These are phyloP conservation scores for Globisporangium camurandrum DNA, from an alignment of 352 stramenopile genomes.

Conservation along the genomic window DNA sequence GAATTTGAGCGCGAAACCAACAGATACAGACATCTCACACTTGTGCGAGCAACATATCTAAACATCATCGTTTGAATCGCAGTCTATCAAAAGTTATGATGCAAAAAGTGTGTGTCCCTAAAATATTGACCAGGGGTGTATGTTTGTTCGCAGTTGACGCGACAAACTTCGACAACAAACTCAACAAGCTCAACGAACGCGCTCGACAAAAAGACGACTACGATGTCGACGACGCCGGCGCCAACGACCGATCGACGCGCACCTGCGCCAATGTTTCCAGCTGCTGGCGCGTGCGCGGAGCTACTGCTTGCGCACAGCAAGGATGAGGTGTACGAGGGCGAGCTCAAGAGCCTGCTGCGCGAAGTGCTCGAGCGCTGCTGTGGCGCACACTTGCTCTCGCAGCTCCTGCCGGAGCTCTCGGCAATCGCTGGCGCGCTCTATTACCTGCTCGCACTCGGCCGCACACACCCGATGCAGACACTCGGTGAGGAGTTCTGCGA, in stretches of 20 bases:
- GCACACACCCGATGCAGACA: constrained; percentile 59
- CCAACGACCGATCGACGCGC: constrained; percentile 1
- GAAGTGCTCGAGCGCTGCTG: constrained; percentile 68
- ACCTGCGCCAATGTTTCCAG: constrained; percentile 31
- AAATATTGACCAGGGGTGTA: too few relatives aligned
- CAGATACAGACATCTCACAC: too few relatives aligned
- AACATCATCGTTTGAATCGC: too few relatives aligned
- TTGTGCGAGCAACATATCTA: too few relatives aligned
- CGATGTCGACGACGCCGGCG: background rate
- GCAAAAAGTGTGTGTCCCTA: too few relatives aligned
- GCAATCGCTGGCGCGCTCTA: constrained; percentile 63
- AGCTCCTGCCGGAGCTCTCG: constrained; percentile 67
- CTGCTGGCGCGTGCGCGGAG: constrained; percentile 59
- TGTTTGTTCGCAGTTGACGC: background rate
- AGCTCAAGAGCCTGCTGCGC: constrained; percentile 67
- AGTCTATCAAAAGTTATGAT: too few relatives aligned
- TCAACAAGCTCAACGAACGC: background rate
- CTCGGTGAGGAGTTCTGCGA: constrained; percentile 87
- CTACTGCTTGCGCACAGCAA: constrained; percentile 70
- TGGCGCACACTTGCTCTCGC: constrained; percentile 65
- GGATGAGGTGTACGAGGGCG: constrained; percentile 59
- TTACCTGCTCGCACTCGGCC: constrained; percentile 44
- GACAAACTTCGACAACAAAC: background rate
- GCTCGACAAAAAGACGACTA: too few relatives aligned
- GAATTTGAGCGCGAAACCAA: too few relatives aligned